phyloP scores from a whole-genome alignment of 2,329 filamentous ascomycete species.

The Apiospora koreana region DNA sequence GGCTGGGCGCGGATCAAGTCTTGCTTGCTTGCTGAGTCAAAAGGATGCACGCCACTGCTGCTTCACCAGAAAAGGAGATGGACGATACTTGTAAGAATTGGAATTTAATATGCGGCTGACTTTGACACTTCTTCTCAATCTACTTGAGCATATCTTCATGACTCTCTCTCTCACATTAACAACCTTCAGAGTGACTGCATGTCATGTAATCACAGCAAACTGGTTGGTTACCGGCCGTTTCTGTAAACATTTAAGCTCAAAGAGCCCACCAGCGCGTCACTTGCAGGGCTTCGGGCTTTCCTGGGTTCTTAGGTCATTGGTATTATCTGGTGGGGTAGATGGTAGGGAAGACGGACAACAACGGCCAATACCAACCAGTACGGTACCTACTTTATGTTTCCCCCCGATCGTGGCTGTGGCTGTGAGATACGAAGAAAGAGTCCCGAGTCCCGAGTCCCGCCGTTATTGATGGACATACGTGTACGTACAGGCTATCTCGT shows the following conservation, averaged over 20 bases:
- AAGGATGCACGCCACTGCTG: no score
- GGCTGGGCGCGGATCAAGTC: not conserved
- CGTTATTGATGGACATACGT: not conserved
- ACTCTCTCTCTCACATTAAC: not conserved
- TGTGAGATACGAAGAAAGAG: not conserved
- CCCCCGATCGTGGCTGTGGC: not conserved
- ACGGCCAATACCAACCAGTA: not conserved
- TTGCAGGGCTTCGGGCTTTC: not conserved
- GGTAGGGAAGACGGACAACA: not conserved
- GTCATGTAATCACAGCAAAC: not conserved
- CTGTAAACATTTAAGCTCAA: not conserved
- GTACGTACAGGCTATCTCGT: not conserved
- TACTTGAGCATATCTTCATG: not conserved
- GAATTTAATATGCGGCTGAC: not conserved
- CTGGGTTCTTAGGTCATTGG: not conserved
- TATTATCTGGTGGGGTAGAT: not conserved
- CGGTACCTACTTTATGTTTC: no score
- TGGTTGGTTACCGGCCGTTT: not conserved
- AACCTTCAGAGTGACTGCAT: not conserved
- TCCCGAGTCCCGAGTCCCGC: no score
- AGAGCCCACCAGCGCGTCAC: slow-evolving; percentile 4
- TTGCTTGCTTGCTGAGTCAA: not conserved
- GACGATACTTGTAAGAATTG: no score
- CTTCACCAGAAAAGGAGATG: no score
- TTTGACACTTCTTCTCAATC: not conserved